These are phyloP conservation scores for Fraxinus quadrangulata DNA, from an alignment of 257 asterid genomes.

Conservation along the genomic window DNA sequence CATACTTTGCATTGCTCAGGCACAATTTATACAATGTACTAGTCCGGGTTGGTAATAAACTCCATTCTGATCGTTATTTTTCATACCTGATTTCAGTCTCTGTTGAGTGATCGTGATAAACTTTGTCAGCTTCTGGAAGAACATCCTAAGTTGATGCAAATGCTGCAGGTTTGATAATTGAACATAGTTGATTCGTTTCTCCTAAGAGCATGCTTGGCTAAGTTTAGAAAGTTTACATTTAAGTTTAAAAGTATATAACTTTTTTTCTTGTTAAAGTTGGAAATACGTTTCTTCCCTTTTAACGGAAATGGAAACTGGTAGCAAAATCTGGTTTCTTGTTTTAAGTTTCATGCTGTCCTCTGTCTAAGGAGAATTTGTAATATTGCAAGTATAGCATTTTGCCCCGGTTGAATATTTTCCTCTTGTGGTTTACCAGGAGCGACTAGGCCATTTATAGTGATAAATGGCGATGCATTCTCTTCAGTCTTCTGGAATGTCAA, in stretches of 20 bases:
- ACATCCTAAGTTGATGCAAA: slow-evolving; percentile 95
- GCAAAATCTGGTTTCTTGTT: neutral
- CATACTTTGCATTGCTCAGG: neutral
- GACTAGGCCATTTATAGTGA: slow-evolving; percentile 43
- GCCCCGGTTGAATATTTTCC: neutral
- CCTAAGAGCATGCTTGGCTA: neutral
- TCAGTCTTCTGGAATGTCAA: neutral
- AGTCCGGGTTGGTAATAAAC: neutral
- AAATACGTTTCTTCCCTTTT: neutral
- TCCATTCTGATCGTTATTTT: slow-evolving; percentile 7
- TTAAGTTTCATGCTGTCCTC: neutral
- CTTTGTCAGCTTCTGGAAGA: slow-evolving; percentile 94
- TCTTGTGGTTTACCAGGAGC: slow-evolving; percentile 42
- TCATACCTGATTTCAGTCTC: slow-evolving; percentile 50
- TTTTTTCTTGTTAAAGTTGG: neutral
- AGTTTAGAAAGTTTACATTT: neutral
- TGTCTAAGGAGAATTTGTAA: neutral
- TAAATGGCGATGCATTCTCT: neutral
- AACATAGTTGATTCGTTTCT: neutral
- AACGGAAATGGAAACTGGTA: neutral
- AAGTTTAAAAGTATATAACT: neutral
- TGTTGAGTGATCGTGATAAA: slow-evolving; percentile 87
- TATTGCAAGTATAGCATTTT: neutral
- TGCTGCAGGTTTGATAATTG: slow-evolving; percentile 68
- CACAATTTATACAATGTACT: neutral